Evolutionary conservation across 768 basidiomycete species (phyloP).

Genomic region (Mycena floridula): DNA sequence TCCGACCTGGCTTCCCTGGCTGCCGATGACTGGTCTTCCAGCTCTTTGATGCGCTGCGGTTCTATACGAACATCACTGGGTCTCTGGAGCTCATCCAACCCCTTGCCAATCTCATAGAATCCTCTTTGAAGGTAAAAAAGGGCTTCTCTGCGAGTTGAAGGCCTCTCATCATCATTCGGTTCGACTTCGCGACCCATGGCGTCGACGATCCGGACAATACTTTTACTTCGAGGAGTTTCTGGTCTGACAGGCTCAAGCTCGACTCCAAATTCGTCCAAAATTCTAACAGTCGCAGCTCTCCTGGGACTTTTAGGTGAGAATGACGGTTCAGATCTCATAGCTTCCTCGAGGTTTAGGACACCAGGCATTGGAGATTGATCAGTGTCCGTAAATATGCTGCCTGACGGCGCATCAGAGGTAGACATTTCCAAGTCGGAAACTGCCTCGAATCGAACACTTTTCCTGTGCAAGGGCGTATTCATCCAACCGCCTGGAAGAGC

Average conservation of each 20-base stretch:
- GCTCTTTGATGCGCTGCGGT: constrained; percentile 38
- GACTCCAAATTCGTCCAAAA: constrained; percentile 70
- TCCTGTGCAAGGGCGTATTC: constrained; percentile 49
- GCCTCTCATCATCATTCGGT: constrained; percentile 15
- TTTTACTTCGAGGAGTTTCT: constrained; percentile 25
- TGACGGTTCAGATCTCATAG: constrained; percentile 8
- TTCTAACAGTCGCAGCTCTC: constrained; percentile 38
- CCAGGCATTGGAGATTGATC: constrained; percentile 14
- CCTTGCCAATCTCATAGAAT: constrained; percentile 49
- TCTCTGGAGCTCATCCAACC: constrained; percentile 41
- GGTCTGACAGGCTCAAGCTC: constrained; percentile 21
- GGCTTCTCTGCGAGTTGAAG: constrained; percentile 39
- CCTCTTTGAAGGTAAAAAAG: constrained; percentile 52
- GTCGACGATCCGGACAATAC: constrained; percentile 55
- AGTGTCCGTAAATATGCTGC: too few species aligned
- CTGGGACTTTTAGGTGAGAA: not conserved
- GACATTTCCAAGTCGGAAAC: constrained; percentile 18
- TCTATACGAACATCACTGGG: constrained; percentile 31
- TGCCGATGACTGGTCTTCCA: constrained; percentile 46
- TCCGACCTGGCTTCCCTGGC: constrained; percentile 45
- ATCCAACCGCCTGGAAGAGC: constrained; percentile 68
- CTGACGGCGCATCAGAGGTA: constrained; percentile 1
- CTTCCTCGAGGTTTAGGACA: too few species aligned
- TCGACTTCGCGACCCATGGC: constrained; percentile 62
- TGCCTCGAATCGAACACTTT: constrained; percentile 69